Evolutionary conservation across 257 asterid species (phyloP), one percentile per base, ranked within the genome.

Genomic region (Lycium barbarum): DNA sequence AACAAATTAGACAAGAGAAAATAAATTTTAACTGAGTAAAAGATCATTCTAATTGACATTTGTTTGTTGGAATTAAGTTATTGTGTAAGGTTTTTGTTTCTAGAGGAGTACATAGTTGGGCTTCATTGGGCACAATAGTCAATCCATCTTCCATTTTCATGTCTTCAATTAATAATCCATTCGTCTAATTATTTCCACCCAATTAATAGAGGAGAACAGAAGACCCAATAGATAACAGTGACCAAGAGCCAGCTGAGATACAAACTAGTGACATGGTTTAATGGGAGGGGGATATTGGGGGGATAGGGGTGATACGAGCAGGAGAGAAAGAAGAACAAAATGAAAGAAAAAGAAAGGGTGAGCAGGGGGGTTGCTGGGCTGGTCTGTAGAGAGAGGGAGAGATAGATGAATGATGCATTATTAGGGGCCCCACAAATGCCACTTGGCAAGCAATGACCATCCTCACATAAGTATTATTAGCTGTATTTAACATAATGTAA

Each of bases 381-480:
- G 74, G 36, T 67, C 22, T 67, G 49, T 18, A 67, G 18, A 67
- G 20, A 72, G 58, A 43, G 59, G 58, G 17, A 11, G 55, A 73
- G 17, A 18, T 47, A 3, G 15, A 10, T 73, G 40, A 73, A 73
- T 73, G 80, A 45, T 72, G 58, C 80, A 45, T n/a, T 73, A 20
- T 73, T 45, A 2, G n/a, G 59, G 35, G 38, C 40, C 80, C 80
- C 80, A 73, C 18, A 45, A 73, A 45, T 72, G 38, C 58, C 58
- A 47, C 58, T 72, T 45, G 80, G 6, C 38, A 45, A 73, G 80
- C 58, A 45, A 45, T 73, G 80, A 47, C 80, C 38, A n/a, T 73
- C 55, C 40, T 73, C 58, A 20, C 59, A 20, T 38, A 73, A 47
- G 38, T 45, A 73, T n/a, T 6, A 26, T 40, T 5, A 73, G 6